Base-by-base conservation (phyloP, 2,329 filamentous ascomycete species). In the Cordyceps militaris region DNA sequence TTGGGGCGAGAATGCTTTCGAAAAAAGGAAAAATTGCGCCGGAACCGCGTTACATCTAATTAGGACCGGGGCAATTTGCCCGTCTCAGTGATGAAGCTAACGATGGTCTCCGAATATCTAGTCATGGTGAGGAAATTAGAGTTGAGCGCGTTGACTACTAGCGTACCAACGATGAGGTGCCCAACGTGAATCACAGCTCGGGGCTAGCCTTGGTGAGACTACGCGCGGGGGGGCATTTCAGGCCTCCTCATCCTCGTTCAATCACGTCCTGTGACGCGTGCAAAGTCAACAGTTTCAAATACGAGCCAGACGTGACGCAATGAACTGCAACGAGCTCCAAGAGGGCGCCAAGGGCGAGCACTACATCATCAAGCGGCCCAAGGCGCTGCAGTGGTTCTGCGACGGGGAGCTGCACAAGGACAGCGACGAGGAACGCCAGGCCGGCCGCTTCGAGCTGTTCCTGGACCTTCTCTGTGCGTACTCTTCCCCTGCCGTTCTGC, bases 371-470 rank as follows among this genome's bases (percentile, higher is more conserved):
- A 72, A 71, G 60, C 66, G 67, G 19, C 71, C 71, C 19, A 68
- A 68, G 50, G 74, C 75, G 2, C 66, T 78, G 43, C 74, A 77
- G 65, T 77, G 74, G 73, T 77, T 76, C 59, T 70, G 77, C 61
- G 68, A 74, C 34, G 73, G 73, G 11, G 66, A 65, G 24, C 67
- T 78, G 11, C 64, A 70, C 46, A 76, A 75, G 61, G 71, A 69
- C 51, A 70, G 67, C 46, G 74, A 77, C 3, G 71, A 74, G 58
- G 75, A 77, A 63, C 69, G 75, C 28, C 72, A 75, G 62, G 75
- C 75, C 6, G 69, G 71, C 1, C 73, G 76, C 13, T 79, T 79
- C 58, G 76, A 79, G 63, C 71, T 79, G 32, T 79, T 79, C 60
- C 73, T 79, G 1, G 77, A 79, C 56, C 65, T 79, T 38, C 65